phyloP scores from a whole-genome alignment of 176 grass and related monocot species.

The Guadua angustifolia region DNA sequence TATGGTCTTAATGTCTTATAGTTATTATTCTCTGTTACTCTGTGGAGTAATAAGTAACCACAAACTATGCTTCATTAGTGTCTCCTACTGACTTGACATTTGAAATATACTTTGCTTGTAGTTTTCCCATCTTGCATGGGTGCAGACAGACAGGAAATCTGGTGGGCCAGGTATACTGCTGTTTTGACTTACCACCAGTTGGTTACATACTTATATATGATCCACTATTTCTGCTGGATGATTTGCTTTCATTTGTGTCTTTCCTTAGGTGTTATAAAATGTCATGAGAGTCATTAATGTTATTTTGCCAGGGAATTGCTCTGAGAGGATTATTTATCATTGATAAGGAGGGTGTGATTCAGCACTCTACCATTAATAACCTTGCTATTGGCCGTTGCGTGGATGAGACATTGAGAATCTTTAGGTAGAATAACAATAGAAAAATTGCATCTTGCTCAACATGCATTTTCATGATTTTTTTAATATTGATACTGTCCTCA shows the following conservation, averaged over 20 bases:
- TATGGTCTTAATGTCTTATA: not conserved
- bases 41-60: not conserved
- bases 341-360: slow-evolving; percentile 81
- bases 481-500: not conserved
- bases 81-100: slow-evolving; percentile 4
- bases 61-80: not conserved
- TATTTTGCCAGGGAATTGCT: slow-evolving; percentile 63
- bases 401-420: slow-evolving; percentile 81
- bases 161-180: slow-evolving; percentile 46
- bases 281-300: not conserved
- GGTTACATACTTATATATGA: not conserved
- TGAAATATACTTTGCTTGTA: slow-evolving; percentile 42
- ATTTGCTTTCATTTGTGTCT: not conserved
- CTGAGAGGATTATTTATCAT: slow-evolving; percentile 79
- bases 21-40: slow-evolving; percentile 1
- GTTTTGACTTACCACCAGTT: not conserved
- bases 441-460: not conserved
- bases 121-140: slow-evolving; percentile 15
- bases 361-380: slow-evolving; percentile 79
- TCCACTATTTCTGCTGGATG: not conserved
- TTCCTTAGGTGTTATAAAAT: not conserved
- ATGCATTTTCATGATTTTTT: not conserved
- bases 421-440: slow-evolving; percentile 56
- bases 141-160: slow-evolving; percentile 74
- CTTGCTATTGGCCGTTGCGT: slow-evolving; percentile 75